These are phyloP conservation scores for Austroboletus niveus DNA, from an alignment of 1,284 basidiomycete genomes.

Conservation along the genomic window DNA sequence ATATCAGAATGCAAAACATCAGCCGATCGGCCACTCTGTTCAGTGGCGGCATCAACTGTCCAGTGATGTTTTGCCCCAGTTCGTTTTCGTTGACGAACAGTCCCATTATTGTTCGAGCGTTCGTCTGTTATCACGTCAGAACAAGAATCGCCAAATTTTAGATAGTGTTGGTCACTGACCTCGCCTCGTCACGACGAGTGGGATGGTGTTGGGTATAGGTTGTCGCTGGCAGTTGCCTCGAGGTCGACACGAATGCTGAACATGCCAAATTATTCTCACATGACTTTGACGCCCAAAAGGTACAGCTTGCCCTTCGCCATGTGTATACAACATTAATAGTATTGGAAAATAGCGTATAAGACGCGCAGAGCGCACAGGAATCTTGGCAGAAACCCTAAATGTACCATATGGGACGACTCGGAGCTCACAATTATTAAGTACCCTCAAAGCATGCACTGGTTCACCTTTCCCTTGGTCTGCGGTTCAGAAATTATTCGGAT, in stretches of 20 bases:
- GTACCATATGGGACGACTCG: too few relatives aligned
- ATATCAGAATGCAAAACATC: constrained; percentile 16
- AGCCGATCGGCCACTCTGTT: not conserved
- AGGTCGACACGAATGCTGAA: not conserved
- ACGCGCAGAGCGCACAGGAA: too few relatives aligned
- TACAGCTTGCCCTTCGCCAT: not conserved
- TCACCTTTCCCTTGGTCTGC: too few relatives aligned
- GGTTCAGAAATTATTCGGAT: too few relatives aligned
- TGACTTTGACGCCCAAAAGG: not conserved
- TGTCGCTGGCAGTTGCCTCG: not conserved
- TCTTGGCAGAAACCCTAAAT: too few relatives aligned
- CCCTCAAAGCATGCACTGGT: too few relatives aligned
- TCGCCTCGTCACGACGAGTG: not conserved
- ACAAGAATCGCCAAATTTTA: too few relatives aligned
- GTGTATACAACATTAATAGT: too few relatives aligned
- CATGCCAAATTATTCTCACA: not conserved
- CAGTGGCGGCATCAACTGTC: constrained; percentile 19
- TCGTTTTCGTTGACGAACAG: constrained; percentile 22
- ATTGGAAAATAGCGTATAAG: too few relatives aligned
- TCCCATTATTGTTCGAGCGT: constrained; percentile 12
- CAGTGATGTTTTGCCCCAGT: constrained; percentile 13
- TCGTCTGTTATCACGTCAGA: too few relatives aligned
- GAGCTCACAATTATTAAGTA: too few relatives aligned
- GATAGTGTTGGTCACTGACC: not conserved
- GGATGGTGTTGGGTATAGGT: not conserved